Conservation (phyloP, 179 eudicot genomes). For the Spinacia oleracea region DNA sequence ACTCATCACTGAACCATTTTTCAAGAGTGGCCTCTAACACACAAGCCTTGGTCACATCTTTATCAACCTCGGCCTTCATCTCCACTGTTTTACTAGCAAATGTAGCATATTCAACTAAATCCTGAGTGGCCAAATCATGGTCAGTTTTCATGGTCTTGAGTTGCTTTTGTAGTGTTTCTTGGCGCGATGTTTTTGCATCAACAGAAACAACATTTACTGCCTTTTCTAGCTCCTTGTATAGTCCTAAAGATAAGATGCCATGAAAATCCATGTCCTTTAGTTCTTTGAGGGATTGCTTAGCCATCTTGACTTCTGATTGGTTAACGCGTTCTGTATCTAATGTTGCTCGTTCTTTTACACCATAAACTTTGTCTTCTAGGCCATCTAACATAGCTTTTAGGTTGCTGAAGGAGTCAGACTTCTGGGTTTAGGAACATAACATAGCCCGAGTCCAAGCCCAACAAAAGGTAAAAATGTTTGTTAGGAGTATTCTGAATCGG, state of each 20-base stretch:
- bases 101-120: constrained; percentile 30
- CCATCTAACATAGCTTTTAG: constrained; percentile 29
- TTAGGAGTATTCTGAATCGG: neutral
- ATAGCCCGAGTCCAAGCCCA: neutral
- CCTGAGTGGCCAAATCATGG: constrained; percentile 34
- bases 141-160: constrained; percentile 23
- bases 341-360: neutral
- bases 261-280: constrained; percentile 28
- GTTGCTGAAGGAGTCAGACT: constrained; percentile 23
- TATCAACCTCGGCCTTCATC: constrained; percentile 29
- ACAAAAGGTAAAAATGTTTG: neutral
- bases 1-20: constrained; percentile 22
- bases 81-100: constrained; percentile 21
- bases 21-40: constrained; percentile 33
- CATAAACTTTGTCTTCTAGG: constrained; percentile 12
- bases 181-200: constrained; percentile 12
- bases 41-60: constrained; percentile 35
- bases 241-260: constrained; percentile 24
- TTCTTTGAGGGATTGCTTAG: constrained; percentile 33
- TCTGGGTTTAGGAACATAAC: constrained; percentile 4
- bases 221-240: constrained; percentile 34
- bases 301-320: constrained; percentile 32
- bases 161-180: constrained; percentile 20
- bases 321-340: constrained; percentile 11
- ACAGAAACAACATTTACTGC: constrained; percentile 24